Conservation (phyloP, 2,329 filamentous ascomycete species). For the Exophiala sideris region DNA sequence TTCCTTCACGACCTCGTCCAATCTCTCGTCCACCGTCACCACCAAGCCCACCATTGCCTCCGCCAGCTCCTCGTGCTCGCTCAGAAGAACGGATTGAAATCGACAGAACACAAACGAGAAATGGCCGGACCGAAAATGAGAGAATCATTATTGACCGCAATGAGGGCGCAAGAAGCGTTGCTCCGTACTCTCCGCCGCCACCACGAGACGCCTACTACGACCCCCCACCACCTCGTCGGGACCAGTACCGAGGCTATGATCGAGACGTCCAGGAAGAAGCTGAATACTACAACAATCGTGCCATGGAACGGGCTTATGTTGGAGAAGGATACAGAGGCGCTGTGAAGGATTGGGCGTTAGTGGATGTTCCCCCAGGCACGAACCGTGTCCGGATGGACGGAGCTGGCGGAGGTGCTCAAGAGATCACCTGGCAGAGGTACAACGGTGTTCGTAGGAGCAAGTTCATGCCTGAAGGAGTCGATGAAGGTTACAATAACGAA, state of each 20-base stretch:
- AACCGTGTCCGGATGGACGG: slow-evolving; percentile 81
- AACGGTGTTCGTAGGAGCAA: slow-evolving; percentile 72
- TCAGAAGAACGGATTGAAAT: slow-evolving; percentile 56
- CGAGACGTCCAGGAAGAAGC: slow-evolving; percentile 53
- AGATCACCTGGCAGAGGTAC: slow-evolving; percentile 75
- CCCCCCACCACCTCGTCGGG: slow-evolving; percentile 34
- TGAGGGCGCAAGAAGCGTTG: slow-evolving; percentile 33
- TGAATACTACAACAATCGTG: slow-evolving; percentile 65
- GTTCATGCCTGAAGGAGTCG: slow-evolving; percentile 65
- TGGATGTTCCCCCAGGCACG: slow-evolving; percentile 81
- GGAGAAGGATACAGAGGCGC: slow-evolving; percentile 72
- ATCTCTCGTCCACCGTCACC: slow-evolving; percentile 38
- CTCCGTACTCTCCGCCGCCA: slow-evolving; percentile 36
- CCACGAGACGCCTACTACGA: slow-evolving; percentile 25
- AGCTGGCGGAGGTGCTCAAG: slow-evolving; percentile 68
- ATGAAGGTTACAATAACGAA: slow-evolving; percentile 55
- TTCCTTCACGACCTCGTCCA: slow-evolving; percentile 36
- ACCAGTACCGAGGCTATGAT: slow-evolving; percentile 40
- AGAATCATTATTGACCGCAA: slow-evolving; percentile 58
- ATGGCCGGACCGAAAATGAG: slow-evolving; percentile 57
- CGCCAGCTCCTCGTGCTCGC: slow-evolving; percentile 33
- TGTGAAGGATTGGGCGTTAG: slow-evolving; percentile 73
- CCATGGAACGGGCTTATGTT: slow-evolving; percentile 63
- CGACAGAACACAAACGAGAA: slow-evolving; percentile 44
- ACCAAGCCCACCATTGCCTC: slow-evolving; percentile 34